These are phyloP conservation scores for Dichomitus squalens DNA, from an alignment of 1,284 basidiomycete species.

Conservation along the genomic window DNA sequence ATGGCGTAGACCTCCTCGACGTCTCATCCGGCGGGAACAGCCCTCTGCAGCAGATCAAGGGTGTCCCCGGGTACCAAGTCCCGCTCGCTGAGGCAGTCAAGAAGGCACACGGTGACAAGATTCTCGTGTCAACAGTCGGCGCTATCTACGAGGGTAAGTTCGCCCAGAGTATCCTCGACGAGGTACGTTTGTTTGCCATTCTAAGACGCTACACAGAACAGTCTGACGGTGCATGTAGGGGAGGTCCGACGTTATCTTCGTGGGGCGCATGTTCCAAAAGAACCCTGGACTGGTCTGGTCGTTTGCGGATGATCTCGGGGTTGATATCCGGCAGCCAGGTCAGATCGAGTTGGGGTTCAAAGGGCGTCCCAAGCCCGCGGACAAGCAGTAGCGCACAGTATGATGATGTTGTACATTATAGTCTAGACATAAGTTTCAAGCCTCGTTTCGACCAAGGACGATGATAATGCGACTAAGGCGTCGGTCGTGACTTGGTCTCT, in stretches of 20 bases:
- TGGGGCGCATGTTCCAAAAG: slow-evolving; percentile 59
- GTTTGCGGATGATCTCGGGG: slow-evolving; percentile 53
- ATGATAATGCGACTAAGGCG: no score
- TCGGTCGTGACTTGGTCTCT: no score
- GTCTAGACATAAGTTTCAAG: no score
- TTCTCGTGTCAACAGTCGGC: slow-evolving; percentile 60
- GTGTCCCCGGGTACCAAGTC: slow-evolving; percentile 43
- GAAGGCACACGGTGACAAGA: slow-evolving; percentile 37
- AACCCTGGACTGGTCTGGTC: slow-evolving; percentile 51
- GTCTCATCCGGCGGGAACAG: slow-evolving; percentile 50
- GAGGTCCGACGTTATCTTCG: slow-evolving; percentile 42
- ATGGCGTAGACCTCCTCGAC: slow-evolving; percentile 54
- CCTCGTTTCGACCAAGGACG: no score
- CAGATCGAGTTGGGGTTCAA: slow-evolving; percentile 54
- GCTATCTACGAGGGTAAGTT: slow-evolving; percentile 54
- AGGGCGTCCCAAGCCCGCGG: background rate
- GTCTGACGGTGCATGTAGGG: slow-evolving; percentile 11
- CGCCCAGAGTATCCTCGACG: slow-evolving; percentile 60
- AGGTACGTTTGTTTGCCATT: slow-evolving; percentile 9
- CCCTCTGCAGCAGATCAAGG: slow-evolving; percentile 30
- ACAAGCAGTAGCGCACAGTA: no score
- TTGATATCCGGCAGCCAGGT: slow-evolving; percentile 42
- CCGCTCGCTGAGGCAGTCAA: slow-evolving; percentile 52
- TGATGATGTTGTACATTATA: no score
- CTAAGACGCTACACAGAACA: no score